Base-by-base conservation (phyloP, 2,329 filamentous ascomycete genomes). In the Ophiostoma triangulosporum region DNA sequence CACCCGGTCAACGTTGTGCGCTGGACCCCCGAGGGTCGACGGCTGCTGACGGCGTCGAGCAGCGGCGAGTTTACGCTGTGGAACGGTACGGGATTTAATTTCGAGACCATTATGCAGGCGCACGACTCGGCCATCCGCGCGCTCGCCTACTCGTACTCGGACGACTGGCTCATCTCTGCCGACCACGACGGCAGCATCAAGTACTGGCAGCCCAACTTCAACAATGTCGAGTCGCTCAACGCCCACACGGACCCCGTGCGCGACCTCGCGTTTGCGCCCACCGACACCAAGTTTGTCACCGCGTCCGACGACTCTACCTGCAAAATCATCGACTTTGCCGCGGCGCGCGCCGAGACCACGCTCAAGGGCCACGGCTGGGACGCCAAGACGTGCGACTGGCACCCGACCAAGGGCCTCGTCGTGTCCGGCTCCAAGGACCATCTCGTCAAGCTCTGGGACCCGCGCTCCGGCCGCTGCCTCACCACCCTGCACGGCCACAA, bases 21-120 rank as follows among this genome's bases (percentile, higher is more conserved):
- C 66, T 98, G 93, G 93, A 98, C 94, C 15, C 93, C 93, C 6
- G 93, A 98, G 68, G 93, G 93, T 27, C 83, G 93, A 57, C 78
- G 93, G 60, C 72, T 98, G 54, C 76, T 98, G 65, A 97, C 93
- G 0, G 93, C 89, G 22, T 95, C 90, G 0, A 95, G 89, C 60
- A 97, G 91, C 66, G 93, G 93, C 64, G 93, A 98, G 66, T 98
- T 98, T 63, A 98, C 94, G 36, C 70, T 98, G 3, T 98, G 93
- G 93, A 98, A 98, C 66, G 93, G 93, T 58, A 97, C 91, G 43
- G 91, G 89, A 24, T 98, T 98, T 77, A 97, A 98, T 68, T 98
- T 98, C 62, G 93, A 98, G 71, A 97, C 93, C 3, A 96, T 98
- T 27, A 96, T 96, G 86, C 90, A 95, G 73, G 91, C 91, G 36